phyloP scores from a whole-genome alignment of 352 stramenopile species.

The Phytophthora uliginosa region DNA sequence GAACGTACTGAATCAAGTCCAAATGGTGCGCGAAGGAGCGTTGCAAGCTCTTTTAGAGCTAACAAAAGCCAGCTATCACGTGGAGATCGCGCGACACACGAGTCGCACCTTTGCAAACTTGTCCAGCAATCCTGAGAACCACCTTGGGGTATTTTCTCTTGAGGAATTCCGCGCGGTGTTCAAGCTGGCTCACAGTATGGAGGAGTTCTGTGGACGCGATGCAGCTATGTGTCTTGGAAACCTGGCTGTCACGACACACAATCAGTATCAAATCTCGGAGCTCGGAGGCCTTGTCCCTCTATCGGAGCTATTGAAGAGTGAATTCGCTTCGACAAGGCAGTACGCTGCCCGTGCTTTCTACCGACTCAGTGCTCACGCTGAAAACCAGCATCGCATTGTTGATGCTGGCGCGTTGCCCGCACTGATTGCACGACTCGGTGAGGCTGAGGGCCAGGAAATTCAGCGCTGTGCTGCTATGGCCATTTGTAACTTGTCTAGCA shows the following conservation, averaged over 20 bases:
- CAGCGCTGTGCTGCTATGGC: conserved; percentile 87
- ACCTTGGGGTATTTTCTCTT: conserved; percentile 87
- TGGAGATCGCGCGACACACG: conserved; percentile 89
- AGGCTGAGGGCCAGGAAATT: conserved; percentile 58
- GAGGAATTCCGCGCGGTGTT: conserved; percentile 87
- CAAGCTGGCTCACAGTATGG: conserved; percentile 62
- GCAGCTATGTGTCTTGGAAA: conserved; percentile 95
- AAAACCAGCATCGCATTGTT: conserved; percentile 92
- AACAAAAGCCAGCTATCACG: conserved; percentile 66
- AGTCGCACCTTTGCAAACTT: conserved; percentile 93
- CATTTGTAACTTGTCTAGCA: conserved; percentile 89
- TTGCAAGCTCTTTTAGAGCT: conserved; percentile 84
- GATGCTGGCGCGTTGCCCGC: conserved; percentile 82
- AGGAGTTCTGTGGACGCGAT: conserved; percentile 93
- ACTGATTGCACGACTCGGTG: conserved; percentile 74
- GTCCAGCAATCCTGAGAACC: conserved; percentile 94
- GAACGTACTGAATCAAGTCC: conserved; percentile 92
- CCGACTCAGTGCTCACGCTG: conserved; percentile 83
- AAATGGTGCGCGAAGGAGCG: conserved; percentile 82
- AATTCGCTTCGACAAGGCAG: conserved; percentile 79
- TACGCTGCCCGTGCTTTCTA: conserved; percentile 92
- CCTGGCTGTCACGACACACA: conserved; percentile 92
- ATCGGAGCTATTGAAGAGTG: conserved; percentile 76
- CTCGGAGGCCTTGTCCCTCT: conserved; percentile 90
- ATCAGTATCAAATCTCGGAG: conserved; percentile 91